Evolutionary conservation across 371 early-diverging fungal species (phyloP).

Genomic region (Rhizomucor miehei): DNA sequence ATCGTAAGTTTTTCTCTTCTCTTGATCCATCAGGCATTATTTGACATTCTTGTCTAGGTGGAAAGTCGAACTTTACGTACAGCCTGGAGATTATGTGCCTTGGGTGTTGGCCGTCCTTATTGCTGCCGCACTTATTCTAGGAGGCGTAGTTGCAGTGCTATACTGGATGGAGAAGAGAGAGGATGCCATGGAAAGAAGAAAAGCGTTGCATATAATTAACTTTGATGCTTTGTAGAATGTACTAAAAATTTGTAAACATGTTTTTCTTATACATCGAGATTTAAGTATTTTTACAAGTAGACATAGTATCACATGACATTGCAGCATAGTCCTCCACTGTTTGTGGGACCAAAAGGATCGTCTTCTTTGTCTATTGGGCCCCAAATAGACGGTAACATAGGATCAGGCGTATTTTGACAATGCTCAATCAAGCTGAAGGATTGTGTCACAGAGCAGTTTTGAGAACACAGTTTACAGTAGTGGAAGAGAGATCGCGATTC

Average conservation of each 20-base stretch:
- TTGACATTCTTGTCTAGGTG: constrained; percentile 48
- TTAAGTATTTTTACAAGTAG: too few relatives aligned
- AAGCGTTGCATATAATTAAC: constrained; percentile 80
- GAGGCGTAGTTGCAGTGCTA: constrained; percentile 65
- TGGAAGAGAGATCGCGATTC: too few relatives aligned
- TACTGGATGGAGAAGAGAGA: constrained; percentile 79
- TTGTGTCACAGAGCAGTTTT: too few relatives aligned
- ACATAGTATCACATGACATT: constrained; percentile 40
- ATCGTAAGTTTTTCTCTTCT: constrained; percentile 17
- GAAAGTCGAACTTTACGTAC: constrained; percentile 85
- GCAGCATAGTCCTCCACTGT: constrained; percentile 43
- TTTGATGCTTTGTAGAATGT: constrained; percentile 80
- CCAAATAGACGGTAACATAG: constrained; percentile 78
- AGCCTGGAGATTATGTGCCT: constrained; percentile 76
- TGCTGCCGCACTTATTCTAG: constrained; percentile 61
- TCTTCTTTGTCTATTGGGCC: constrained; percentile 70
- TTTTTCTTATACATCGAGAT: too few relatives aligned
- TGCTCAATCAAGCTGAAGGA: constrained; percentile 47
- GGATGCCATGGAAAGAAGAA: constrained; percentile 71
- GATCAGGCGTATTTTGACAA: constrained; percentile 59
- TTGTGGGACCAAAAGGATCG: constrained; percentile 76
- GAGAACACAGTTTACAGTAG: too few relatives aligned
- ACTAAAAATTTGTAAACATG: too few relatives aligned
- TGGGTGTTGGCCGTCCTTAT: constrained; percentile 73
- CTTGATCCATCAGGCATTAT: neutral